phyloP scores from a whole-genome alignment of 176 grass and related monocot genomes.

The Eragrostis nindensis region DNA sequence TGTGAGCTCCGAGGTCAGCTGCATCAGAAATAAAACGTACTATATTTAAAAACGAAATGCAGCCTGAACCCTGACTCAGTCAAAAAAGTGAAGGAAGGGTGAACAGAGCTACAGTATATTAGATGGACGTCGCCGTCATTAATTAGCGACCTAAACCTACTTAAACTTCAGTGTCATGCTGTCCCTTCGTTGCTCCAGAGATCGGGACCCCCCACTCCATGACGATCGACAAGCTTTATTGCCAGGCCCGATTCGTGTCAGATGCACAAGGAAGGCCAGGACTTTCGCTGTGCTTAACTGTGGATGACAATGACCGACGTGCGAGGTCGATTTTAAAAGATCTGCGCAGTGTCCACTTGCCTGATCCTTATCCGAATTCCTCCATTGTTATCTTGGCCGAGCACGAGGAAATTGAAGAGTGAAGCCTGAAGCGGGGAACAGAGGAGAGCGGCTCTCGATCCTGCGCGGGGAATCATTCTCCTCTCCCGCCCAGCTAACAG shows the following conservation, averaged over 20 bases:
- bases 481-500: not conserved
- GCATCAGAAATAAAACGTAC: too few relatives aligned
- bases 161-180: not conserved
- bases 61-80: not conserved
- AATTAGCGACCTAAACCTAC: slow-evolving; percentile 16
- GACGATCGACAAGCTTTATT: not conserved
- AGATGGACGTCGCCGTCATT: not conserved
- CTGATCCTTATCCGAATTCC: not conserved
- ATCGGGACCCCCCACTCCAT: slow-evolving; percentile 14
- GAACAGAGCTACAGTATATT: not conserved
- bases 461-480: not conserved
- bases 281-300: not conserved
- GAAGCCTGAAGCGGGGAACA: not conserved
- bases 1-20: too few relatives aligned
- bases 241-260: not conserved
- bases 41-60: not conserved
- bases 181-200: not conserved
- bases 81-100: not conserved
- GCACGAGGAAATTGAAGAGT: not conserved
- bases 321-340: not conserved
- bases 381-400: not conserved
- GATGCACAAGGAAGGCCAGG: not conserved
- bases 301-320: not conserved
- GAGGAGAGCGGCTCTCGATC: not conserved
- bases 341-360: not conserved